A percentile compares a stretch with the other conserved stretches of the same genome.
These are phyloP conservation scores for Ailanthus altissimus DNA, from an alignment of 345 rosid genomes.

Conservation along the genomic window DNA sequence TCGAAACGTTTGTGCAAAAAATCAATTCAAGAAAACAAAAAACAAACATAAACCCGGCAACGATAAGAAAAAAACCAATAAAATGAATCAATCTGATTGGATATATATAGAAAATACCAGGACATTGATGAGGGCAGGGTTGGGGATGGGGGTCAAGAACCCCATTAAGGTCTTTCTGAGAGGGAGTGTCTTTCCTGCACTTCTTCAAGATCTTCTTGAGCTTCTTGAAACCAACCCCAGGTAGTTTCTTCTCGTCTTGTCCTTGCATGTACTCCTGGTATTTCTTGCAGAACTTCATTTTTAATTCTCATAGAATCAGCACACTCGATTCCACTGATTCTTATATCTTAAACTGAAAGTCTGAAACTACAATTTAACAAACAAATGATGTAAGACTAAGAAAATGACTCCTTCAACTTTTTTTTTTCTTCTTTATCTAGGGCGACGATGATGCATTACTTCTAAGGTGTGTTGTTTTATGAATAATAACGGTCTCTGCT, in stretches of 20 bases:
- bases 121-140: constrained; percentile 58
- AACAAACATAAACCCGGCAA: neutral
- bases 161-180: constrained; percentile 27
- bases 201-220: constrained; percentile 79
- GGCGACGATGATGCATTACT: neutral
- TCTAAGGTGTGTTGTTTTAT: no score
- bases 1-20: neutral
- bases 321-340: neutral
- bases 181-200: constrained; percentile 48
- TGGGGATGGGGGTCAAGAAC: constrained; percentile 29
- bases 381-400: neutral
- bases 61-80: neutral
- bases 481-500: neutral
- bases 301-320: neutral
- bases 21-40: neutral
- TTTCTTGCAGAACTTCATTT: constrained; percentile 92
- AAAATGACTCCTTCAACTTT: neutral
- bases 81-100: neutral
- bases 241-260: constrained; percentile 55
- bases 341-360: neutral
- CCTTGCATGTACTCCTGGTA: constrained; percentile 79
- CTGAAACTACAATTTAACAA: neutral
- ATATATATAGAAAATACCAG: constrained; percentile 36
- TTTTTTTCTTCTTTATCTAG: no score
- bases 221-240: constrained; percentile 81